Conservation (phyloP, 139 green algal genomes). For the Astrephomene gubernaculifera region DNA sequence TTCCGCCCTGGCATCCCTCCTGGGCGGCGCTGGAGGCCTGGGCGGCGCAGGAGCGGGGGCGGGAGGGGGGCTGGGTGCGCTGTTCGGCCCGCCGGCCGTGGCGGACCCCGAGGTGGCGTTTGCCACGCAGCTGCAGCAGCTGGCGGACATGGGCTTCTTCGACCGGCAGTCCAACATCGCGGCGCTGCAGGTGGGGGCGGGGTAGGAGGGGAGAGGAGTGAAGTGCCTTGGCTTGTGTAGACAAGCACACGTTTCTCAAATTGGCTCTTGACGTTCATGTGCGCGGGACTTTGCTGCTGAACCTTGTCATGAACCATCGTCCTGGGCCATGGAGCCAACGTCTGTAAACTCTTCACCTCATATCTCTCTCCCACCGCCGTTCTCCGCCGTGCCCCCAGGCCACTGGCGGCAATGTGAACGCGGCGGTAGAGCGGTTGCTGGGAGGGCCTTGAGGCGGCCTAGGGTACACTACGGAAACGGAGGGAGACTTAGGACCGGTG, state of each 20-base stretch:
- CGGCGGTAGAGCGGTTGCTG: constrained; percentile 90
- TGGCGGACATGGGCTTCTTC: constrained; percentile 95
- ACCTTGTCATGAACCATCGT: too few species aligned
- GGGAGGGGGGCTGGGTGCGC: constrained; percentile 11
- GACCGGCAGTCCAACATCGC: constrained; percentile 64
- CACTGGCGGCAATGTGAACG: constrained; percentile 90
- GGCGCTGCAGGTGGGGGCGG: constrained; percentile 41
- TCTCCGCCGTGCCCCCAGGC: too few species aligned
- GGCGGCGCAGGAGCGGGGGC: constrained; percentile 33
- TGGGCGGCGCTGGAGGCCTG: too few species aligned
- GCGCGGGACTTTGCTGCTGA: too few species aligned
- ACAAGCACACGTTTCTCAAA: too few species aligned
- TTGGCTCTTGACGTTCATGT: too few species aligned
- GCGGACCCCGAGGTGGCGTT: constrained; percentile 82
- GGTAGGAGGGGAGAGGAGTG: too few species aligned
- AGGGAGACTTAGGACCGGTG: too few species aligned
- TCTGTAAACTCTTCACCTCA: too few species aligned
- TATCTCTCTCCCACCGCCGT: constrained; percentile 77
- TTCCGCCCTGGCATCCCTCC: constrained; percentile 41
- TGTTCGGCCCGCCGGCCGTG: constrained; percentile 52
- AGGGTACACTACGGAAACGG: too few species aligned
- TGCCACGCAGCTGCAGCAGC: constrained; percentile 88
- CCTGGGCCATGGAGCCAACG: too few species aligned
- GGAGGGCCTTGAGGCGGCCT: constrained; percentile 35
- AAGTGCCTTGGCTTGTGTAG: too few species aligned